Evolutionary conservation across 2,329 filamentous ascomycete species (phyloP).

Genomic region (Aspergillus neotritici): DNA sequence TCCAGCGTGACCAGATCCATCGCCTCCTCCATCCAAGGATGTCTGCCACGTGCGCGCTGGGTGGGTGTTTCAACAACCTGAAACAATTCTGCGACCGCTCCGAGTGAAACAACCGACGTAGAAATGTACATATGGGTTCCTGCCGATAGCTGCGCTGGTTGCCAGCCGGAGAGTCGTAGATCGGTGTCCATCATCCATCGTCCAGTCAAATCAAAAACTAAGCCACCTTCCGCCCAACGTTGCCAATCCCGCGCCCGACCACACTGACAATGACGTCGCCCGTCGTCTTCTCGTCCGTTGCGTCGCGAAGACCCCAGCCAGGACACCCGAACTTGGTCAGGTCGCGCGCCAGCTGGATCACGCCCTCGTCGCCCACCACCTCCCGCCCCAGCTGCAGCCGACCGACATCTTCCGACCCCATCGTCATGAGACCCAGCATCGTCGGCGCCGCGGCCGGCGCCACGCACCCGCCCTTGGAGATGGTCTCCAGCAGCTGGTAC

Average conservation of each 20-base stretch:
- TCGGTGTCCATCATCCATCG: too few species aligned
- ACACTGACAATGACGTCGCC: conserved; percentile 79
- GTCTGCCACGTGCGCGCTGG: too few species aligned
- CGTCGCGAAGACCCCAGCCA: conserved; percentile 82
- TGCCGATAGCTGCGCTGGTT: too few species aligned
- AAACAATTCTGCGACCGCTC: too few species aligned
- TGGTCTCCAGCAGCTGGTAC: conserved; percentile 78
- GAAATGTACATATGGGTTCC: too few species aligned
- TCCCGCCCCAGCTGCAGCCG: conserved; percentile 75
- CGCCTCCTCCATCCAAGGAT: too few species aligned
- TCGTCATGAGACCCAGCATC: conserved; percentile 86
- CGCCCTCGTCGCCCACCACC: conserved; percentile 72
- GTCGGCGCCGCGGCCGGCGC: conserved; percentile 65
- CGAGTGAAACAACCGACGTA: too few species aligned
- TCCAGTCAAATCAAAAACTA: conserved; percentile 29
- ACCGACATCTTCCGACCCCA: conserved; percentile 95
- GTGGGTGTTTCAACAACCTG: too few species aligned
- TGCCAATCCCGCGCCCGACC: conserved; percentile 88
- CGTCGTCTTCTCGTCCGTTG: conserved; percentile 57
- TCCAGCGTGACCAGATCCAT: too few species aligned
- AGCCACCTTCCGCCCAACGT: conserved; percentile 85
- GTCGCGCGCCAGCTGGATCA: conserved; percentile 76
- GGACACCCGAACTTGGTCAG: conserved; percentile 82
- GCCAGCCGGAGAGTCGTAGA: too few species aligned
- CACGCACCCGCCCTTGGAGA: conserved; percentile 77